A percentile compares a stretch with the other conserved stretches of the same genome.
Evolutionary conservation across 1,139 yeast species (phyloP).

Genomic region (Geotrichum bryndzae): DNA sequence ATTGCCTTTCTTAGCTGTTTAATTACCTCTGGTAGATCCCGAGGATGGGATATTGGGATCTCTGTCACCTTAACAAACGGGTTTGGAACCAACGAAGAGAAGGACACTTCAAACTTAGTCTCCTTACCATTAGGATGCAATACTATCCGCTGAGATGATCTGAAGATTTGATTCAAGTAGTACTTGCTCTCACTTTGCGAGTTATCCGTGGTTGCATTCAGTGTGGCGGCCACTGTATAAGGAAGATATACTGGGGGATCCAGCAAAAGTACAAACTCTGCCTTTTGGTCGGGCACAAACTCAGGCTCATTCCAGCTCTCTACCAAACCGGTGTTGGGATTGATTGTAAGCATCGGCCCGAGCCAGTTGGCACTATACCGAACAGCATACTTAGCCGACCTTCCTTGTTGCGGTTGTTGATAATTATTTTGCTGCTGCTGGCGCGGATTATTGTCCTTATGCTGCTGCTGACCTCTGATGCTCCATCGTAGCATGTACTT

Average conservation of each 20-base stretch:
- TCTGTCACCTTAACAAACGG: slow-evolving; percentile 28
- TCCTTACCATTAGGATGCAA: slow-evolving; percentile 14
- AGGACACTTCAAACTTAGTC: slow-evolving; percentile 24
- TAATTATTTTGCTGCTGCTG: not conserved
- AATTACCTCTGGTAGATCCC: slow-evolving; percentile 24
- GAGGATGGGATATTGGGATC: slow-evolving; percentile 34
- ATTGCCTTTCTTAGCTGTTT: slow-evolving; percentile 19
- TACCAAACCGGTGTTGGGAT: slow-evolving; percentile 17
- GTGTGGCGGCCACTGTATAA: slow-evolving; percentile 22
- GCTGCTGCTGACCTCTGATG: slow-evolving; percentile 11
- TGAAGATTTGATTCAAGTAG: slow-evolving; percentile 12
- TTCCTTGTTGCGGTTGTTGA: not conserved
- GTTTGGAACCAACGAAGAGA: slow-evolving; percentile 31
- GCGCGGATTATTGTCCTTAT: slow-evolving; percentile 1
- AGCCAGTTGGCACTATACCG: slow-evolving; percentile 30
- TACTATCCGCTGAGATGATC: slow-evolving; percentile 16
- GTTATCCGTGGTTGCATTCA: slow-evolving; percentile 21
- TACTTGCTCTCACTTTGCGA: slow-evolving; percentile 5
- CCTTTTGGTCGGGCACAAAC: slow-evolving; percentile 26
- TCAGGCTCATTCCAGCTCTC: slow-evolving; percentile 28
- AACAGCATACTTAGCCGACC: slow-evolving; percentile 22
- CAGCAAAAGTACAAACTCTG: slow-evolving; percentile 31
- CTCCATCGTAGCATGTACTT: slow-evolving; percentile 16
- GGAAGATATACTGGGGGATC: slow-evolving; percentile 33
- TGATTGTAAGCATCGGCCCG: slow-evolving; percentile 5